These are phyloP conservation scores for Entoloma clypeatum DNA, from an alignment of 1,284 basidiomycete species.

Conservation along the genomic window DNA sequence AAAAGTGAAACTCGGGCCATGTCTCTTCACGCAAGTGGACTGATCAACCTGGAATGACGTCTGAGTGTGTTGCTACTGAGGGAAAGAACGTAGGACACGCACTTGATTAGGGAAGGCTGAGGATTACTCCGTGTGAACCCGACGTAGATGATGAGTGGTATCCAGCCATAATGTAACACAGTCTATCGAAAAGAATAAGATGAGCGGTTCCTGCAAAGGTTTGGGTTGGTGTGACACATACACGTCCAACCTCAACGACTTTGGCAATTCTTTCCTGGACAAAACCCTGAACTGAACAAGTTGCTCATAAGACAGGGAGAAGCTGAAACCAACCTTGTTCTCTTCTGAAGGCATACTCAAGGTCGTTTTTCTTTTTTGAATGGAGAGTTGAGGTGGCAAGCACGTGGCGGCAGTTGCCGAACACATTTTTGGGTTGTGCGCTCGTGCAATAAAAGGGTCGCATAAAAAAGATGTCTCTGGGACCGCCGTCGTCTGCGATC, in stretches of 20 bases:
- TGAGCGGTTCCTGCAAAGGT: constrained; percentile 12
- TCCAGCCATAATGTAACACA: constrained; percentile 88
- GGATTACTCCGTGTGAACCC: constrained; percentile 87
- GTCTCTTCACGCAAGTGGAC: constrained; percentile 71
- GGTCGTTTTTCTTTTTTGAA: constrained; percentile 19
- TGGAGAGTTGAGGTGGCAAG: constrained; percentile 15
- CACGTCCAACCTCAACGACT: constrained; percentile 73
- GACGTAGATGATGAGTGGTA: constrained; percentile 90
- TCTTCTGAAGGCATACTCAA: constrained; percentile 78
- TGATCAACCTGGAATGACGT: constrained; percentile 69
- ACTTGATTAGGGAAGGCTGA: constrained; percentile 94
- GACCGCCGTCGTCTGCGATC: constrained; percentile 63
- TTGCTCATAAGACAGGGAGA: not conserved
- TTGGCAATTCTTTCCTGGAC: constrained; percentile 75
- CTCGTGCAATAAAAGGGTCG: constrained; percentile 7
- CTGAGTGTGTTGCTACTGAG: constrained; percentile 13
- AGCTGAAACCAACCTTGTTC: constrained; percentile 58
- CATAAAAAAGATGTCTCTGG: constrained; percentile 56
- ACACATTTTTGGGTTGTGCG: constrained; percentile 23
- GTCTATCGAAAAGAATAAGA: constrained; percentile 48
- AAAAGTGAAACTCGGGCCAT: constrained; percentile 7
- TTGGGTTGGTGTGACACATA: constrained; percentile 38
- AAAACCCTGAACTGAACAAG: not conserved
- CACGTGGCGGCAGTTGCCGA: constrained; percentile 34
- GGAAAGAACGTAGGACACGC: constrained; percentile 31